Conservation (phyloP, 768 basidiomycete genomes). For the Macrolepiota dolichaula region DNA sequence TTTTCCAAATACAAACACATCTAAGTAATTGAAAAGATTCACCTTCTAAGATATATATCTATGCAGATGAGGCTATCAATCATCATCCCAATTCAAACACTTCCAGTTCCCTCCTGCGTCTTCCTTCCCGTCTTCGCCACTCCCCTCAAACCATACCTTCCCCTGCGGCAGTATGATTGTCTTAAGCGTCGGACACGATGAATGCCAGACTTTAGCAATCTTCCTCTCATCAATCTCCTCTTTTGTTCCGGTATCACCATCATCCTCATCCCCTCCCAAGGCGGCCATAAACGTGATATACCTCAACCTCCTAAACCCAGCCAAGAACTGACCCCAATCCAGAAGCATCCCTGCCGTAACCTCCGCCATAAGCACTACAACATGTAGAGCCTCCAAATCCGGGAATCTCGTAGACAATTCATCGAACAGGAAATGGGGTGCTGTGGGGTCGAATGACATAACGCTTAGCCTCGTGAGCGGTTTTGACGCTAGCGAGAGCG, state of each 20-base stretch:
- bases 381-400: slow-evolving; percentile 54
- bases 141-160: slow-evolving; percentile 53
- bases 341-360: slow-evolving; percentile 36
- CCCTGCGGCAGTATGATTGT: slow-evolving; percentile 67
- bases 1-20: too few species aligned
- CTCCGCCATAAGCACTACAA: slow-evolving; percentile 51
- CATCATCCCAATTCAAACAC: slow-evolving; percentile 10
- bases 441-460: slow-evolving; percentile 51
- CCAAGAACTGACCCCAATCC: slow-evolving; percentile 35
- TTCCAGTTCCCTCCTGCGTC: slow-evolving; percentile 10
- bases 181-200: slow-evolving; percentile 54
- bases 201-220: slow-evolving; percentile 54
- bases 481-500: slow-evolving; percentile 32
- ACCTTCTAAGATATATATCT: too few species aligned
- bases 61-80: too few species aligned
- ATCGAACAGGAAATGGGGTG: slow-evolving; percentile 40
- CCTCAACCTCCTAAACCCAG: slow-evolving; percentile 33
- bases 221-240: slow-evolving; percentile 38
- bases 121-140: not conserved
- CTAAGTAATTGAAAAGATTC: too few species aligned
- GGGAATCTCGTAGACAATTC: slow-evolving; percentile 47
- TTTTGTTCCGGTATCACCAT: slow-evolving; percentile 16
- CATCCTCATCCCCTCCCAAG: slow-evolving; percentile 27
- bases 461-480: slow-evolving; percentile 50
- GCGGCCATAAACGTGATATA: slow-evolving; percentile 33